Evolutionary conservation across 768 basidiomycete species (phyloP), one percentile per base, ranked within the genome.

Genomic region (Boletus rufocinnamomeus): DNA sequence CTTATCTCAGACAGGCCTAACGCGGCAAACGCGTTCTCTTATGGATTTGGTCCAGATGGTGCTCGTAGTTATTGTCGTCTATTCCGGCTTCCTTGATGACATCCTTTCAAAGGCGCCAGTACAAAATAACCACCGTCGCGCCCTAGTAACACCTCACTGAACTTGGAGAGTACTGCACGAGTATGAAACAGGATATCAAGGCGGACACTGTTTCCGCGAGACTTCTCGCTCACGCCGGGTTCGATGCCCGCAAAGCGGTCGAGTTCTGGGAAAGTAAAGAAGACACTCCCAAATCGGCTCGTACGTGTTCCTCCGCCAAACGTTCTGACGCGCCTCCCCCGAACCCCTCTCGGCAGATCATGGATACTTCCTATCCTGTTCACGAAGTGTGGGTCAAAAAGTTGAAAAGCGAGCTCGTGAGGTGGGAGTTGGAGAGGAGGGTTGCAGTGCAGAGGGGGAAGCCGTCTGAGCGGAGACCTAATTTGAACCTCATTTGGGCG

Each of bases 31-130:
- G 96, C 97, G 1, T 97, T 99, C 72, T 92, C 90, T 1, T 98
- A 95, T 69, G 96, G 96, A 2, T 98, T 98, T 63, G 93, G 93
- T 14, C 89, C 92, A 3, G 85, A 94, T 66, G 90, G 92, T 38
- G 92, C 88, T 1, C 94, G 93, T 57, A 96, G 97, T n/a, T 7
- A 84, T 99, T 57, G 95, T 98, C 54, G 85, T 99, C 10, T 98
- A 93, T 73, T 92, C 91, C 14, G 96, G 96, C 6, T 93, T 98
- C 76, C 70, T 98, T 50, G 91, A 98, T 68, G 87, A 93, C 54
- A 87, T 98, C 52, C 78, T 97, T 35, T 69, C 83, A 41, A 81
- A 79, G 62, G 71, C 73, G 34, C 53, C 57, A 28, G 27, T 11
- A 16, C 59, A 52, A 40, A n/a, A 17, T 14, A 54, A 49, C 19